Conservation (phyloP, 1,284 basidiomycete species). For the Ustilago hordei region DNA sequence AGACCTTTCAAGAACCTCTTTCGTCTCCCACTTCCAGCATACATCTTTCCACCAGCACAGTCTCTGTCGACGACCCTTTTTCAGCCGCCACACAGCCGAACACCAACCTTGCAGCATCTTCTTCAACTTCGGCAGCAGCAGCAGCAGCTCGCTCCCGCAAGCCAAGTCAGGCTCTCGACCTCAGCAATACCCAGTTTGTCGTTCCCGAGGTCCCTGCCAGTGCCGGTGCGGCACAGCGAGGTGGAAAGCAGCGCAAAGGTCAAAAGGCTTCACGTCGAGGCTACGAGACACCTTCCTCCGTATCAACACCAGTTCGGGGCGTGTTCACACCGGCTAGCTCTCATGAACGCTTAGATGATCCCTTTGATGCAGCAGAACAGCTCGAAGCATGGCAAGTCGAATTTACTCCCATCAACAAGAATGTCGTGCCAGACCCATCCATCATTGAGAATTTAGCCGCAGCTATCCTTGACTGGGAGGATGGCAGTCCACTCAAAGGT, state of each 20-base stretch:
- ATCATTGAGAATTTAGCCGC: slow-evolving; percentile 39
- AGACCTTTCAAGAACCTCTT: slow-evolving; percentile 20
- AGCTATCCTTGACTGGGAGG: slow-evolving; percentile 52
- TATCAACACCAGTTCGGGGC: slow-evolving; percentile 34
- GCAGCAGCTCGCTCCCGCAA: slow-evolving; percentile 40
- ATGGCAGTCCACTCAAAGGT: slow-evolving; percentile 46
- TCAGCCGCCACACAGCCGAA: neutral
- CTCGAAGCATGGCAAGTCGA: slow-evolving; percentile 68
- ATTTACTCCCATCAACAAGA: slow-evolving; percentile 61
- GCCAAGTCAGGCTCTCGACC: slow-evolving; percentile 54
- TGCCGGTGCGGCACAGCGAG: slow-evolving; percentile 21
- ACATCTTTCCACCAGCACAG: slow-evolving; percentile 9
- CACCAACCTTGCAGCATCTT: neutral
- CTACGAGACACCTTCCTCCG: slow-evolving; percentile 36
- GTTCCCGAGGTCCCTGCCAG: slow-evolving; percentile 51
- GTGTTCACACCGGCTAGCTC: slow-evolving; percentile 37
- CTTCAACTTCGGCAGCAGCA: slow-evolving; percentile 1
- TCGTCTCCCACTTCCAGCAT: slow-evolving; percentile 26
- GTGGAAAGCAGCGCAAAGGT: slow-evolving; percentile 42
- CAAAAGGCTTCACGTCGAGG: slow-evolving; percentile 35
- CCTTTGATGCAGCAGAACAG: slow-evolving; percentile 51
- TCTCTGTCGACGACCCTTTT: slow-evolving; percentile 6
- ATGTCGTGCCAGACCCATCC: slow-evolving; percentile 50
- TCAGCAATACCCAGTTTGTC: slow-evolving; percentile 51
- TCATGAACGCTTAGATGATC: slow-evolving; percentile 47